A percentile compares a stretch with the other conserved stretches of the same genome.
Evolutionary conservation across 352 stramenopile genomes (phyloP).

Genomic region (Pythium aquatile): DNA sequence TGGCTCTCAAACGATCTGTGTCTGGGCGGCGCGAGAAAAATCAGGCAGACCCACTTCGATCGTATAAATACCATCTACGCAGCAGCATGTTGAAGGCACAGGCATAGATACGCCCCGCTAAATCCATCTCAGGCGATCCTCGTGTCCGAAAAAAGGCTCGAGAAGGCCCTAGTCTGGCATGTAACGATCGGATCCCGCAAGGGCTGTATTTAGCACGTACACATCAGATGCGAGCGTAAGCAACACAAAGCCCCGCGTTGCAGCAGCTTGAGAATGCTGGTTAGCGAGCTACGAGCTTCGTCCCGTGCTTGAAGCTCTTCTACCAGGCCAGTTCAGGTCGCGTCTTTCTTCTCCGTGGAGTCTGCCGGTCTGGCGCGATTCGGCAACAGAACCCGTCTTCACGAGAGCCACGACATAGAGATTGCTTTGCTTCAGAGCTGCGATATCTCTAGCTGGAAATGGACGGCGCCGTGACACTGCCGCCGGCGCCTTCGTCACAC

Average conservation of each 20-base stretch:
- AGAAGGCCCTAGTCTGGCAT: not conserved
- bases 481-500: constrained; percentile 7
- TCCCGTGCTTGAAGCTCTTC: not conserved
- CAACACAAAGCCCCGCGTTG: not conserved
- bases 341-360: not conserved
- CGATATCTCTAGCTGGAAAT: constrained; percentile 13
- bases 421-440: not conserved
- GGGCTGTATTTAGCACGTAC: not conserved
- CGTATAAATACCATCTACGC: not conserved
- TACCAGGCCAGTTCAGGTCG: not conserved
- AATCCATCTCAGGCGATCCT: not conserved
- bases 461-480: constrained; percentile 13
- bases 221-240: not conserved
- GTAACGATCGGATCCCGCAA: not conserved
- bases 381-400: constrained; percentile 2
- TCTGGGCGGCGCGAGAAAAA: not conserved
- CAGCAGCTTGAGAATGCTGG: not conserved
- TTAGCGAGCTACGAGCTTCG: not conserved
- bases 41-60: not conserved
- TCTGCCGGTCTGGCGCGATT: not conserved
- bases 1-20: not conserved
- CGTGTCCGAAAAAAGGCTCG: constrained; percentile 1
- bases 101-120: not conserved
- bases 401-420: not conserved
- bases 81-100: not conserved